Evolutionary conservation across 768 basidiomycete species (phyloP).

Genomic region (Nevesoporus exiguus): DNA sequence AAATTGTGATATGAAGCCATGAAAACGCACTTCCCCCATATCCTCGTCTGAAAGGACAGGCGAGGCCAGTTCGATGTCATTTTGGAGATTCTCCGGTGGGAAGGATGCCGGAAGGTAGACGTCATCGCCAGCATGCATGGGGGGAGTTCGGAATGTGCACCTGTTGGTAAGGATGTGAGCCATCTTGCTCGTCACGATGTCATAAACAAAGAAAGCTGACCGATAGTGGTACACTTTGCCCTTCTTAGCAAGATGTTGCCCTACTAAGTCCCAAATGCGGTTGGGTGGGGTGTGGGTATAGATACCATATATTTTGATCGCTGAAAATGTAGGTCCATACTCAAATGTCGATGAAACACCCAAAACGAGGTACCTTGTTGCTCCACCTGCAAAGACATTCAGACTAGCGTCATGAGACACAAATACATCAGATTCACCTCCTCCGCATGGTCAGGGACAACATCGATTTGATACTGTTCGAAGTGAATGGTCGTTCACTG

Average conservation of each 20-base stretch:
- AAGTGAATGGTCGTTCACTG: background rate
- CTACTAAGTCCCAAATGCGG: conserved; percentile 46
- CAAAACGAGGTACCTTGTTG: conserved; percentile 33
- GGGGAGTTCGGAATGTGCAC: conserved; percentile 43
- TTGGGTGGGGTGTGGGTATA: conserved; percentile 48
- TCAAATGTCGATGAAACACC: background rate
- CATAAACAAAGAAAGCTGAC: conserved; percentile 27
- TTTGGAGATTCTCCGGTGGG: conserved; percentile 34
- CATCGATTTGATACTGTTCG: conserved; percentile 48
- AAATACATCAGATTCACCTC: conserved; percentile 17
- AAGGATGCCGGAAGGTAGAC: conserved; percentile 54
- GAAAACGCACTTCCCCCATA: conserved; percentile 41
- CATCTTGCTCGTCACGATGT: background rate
- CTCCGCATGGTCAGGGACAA: conserved; percentile 37
- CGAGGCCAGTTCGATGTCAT: conserved; percentile 13
- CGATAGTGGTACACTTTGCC: conserved; percentile 53
- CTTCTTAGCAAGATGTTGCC: conserved; percentile 38
- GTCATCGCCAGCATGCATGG: conserved; percentile 35
- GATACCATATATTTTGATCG: conserved; percentile 48
- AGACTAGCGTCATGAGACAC: background rate
- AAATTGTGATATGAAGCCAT: background rate
- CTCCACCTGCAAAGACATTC: conserved; percentile 32
- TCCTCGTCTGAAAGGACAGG: conserved; percentile 43
- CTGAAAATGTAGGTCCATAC: conserved; percentile 22
- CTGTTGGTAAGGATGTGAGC: conserved; percentile 24